These are phyloP conservation scores for Madurella mycetomatis DNA, from an alignment of 2,329 filamentous ascomycete genomes.

Conservation along the genomic window DNA sequence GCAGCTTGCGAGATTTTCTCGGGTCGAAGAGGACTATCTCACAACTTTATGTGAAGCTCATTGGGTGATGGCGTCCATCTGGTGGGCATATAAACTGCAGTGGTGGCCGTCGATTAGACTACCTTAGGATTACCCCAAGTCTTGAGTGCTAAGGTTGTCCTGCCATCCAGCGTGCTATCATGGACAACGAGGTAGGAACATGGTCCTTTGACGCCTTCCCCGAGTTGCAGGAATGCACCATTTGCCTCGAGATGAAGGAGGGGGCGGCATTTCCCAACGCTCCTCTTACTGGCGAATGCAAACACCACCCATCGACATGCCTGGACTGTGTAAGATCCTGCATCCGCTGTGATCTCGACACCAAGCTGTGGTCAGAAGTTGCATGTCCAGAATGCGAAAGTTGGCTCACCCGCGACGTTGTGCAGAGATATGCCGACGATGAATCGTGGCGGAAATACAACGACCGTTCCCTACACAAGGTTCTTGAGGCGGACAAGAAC, in stretches of 20 bases:
- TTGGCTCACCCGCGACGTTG: neutral
- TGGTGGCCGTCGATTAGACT: too few relatives aligned
- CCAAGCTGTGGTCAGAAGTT: neutral
- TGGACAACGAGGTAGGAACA: too few relatives aligned
- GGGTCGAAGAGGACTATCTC: too few relatives aligned
- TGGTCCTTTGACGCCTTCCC: too few relatives aligned
- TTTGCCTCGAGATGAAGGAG: conserved; percentile 7
- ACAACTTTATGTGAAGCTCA: too few relatives aligned
- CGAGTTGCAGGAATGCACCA: neutral
- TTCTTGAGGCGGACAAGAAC: conserved; percentile 2
- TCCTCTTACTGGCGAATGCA: neutral
- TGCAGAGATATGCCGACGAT: conserved; percentile 1
- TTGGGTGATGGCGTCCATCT: too few relatives aligned
- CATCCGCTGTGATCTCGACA: conserved; percentile 1
- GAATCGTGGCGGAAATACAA: conserved; percentile 2
- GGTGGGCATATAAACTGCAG: too few relatives aligned
- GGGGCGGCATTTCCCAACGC: neutral
- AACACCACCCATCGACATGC: neutral
- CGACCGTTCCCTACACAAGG: neutral
- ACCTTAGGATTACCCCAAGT: too few relatives aligned
- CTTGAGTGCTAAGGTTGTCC: too few relatives aligned
- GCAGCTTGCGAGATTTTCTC: too few relatives aligned
- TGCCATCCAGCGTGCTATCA: too few relatives aligned
- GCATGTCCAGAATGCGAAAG: conserved; percentile 3
- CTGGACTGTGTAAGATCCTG: neutral